Percentiles rank a stretch among this genome's conserved stretches.
phyloP scores from a whole-genome alignment of 225 moss, liverwort and hornwort genomes.

The Thuidium tamariscinum region DNA sequence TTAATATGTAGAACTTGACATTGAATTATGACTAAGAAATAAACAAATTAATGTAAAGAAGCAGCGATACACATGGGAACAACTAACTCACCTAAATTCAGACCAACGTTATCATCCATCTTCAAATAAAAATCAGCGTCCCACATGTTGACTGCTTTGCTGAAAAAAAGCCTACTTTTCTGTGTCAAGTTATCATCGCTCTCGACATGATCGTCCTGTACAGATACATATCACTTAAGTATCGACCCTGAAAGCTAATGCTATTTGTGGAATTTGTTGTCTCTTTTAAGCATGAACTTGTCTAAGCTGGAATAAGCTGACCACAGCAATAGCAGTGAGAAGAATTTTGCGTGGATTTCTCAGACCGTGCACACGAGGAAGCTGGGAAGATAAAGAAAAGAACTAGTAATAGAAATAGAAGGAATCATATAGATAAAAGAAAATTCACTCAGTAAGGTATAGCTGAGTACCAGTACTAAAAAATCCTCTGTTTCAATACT shows the following conservation, averaged over 20 bases:
- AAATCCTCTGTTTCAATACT: conserved; percentile 63
- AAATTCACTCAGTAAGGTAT: background rate
- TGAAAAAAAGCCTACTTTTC: conserved; percentile 64
- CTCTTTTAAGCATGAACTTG: background rate
- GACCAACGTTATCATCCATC: conserved; percentile 77
- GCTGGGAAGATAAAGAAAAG: background rate
- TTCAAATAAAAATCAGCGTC: conserved; percentile 92
- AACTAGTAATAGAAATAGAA: background rate
- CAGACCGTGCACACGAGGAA: background rate
- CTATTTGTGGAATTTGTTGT: background rate
- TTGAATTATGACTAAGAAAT: background rate
- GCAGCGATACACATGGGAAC: background rate
- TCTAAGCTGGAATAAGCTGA: background rate
- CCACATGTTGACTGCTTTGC: conserved; percentile 71
- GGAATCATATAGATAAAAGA: background rate
- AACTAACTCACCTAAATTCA: conserved; percentile 68
- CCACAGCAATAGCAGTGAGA: background rate
- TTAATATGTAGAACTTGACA: background rate
- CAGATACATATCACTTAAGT: background rate
- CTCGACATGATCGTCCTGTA: conserved; percentile 87
- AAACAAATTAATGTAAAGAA: background rate
- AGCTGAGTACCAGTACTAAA: conserved; percentile 58
- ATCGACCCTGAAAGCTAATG: background rate
- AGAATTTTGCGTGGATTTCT: background rate
- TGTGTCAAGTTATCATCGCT: conserved; percentile 70